Conservation (phyloP, 2,329 filamentous ascomycete species). For the Myriosclerotinia curreyana region DNA sequence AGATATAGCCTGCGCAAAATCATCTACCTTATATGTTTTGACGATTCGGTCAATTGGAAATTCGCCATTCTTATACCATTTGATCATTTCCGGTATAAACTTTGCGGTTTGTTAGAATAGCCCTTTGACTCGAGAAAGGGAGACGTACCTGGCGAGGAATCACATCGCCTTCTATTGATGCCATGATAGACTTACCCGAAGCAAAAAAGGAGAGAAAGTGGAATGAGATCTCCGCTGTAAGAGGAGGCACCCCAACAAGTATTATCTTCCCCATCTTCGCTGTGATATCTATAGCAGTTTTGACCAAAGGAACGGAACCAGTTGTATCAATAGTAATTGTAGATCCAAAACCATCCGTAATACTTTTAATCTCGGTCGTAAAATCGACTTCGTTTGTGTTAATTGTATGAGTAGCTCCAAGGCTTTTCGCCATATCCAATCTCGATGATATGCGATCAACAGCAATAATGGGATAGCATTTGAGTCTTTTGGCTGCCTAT, state of each 20-base stretch:
- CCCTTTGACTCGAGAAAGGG: not conserved
- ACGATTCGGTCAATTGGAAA: slow-evolving; percentile 48
- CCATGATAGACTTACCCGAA: slow-evolving; percentile 16
- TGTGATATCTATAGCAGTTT: slow-evolving; percentile 17
- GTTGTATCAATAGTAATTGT: slow-evolving; percentile 26
- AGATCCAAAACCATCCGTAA: slow-evolving; percentile 20
- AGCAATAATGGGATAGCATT: slow-evolving; percentile 33
- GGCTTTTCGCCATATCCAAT: slow-evolving; percentile 31
- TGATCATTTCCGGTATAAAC: slow-evolving; percentile 48
- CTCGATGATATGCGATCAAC: slow-evolving; percentile 32
- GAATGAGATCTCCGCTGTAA: slow-evolving; percentile 5
- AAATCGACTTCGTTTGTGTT: slow-evolving; percentile 21
- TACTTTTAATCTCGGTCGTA: slow-evolving; percentile 18
- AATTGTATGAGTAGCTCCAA: slow-evolving; percentile 37
- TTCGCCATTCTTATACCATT: slow-evolving; percentile 47
- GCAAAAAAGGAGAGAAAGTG: slow-evolving; percentile 7
- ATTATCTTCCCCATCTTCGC: slow-evolving; percentile 32
- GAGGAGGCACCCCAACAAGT: slow-evolving; percentile 21
- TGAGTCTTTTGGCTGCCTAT: slow-evolving; percentile 30
- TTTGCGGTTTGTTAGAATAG: not conserved
- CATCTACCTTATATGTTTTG: slow-evolving; percentile 31
- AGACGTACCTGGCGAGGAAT: not conserved
- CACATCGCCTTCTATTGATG: not conserved
- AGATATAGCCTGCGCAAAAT: slow-evolving; percentile 27
- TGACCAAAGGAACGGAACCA: slow-evolving; percentile 8